Evolutionary conservation across 2,329 filamentous ascomycete species (phyloP).

Genomic region (Calonectria henricotiae): DNA sequence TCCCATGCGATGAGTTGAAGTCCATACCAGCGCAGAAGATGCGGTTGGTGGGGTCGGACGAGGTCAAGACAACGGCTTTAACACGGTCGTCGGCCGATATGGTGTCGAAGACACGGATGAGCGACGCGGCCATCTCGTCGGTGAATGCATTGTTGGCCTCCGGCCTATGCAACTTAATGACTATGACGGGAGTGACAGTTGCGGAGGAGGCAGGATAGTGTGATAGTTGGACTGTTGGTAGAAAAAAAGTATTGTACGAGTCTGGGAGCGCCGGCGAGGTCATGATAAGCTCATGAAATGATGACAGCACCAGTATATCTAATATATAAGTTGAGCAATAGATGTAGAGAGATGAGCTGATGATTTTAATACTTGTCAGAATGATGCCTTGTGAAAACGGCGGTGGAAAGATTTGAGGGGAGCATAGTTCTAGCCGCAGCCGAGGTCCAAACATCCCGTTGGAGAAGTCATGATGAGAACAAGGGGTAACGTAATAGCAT

Average conservation of each 20-base stretch:
- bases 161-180: conserved; percentile 78
- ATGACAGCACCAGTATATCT: not conserved
- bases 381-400: no score
- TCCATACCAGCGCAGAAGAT: conserved; percentile 75
- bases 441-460: conserved; percentile 26
- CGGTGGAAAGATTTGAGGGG: conserved; percentile 23
- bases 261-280: conserved; percentile 50
- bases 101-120: conserved; percentile 69
- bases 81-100: conserved; percentile 71
- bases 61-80: conserved; percentile 70
- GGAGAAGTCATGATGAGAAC: conserved; percentile 26
- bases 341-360: no score
- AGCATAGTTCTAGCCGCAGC: conserved; percentile 31
- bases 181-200: conserved; percentile 73
- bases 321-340: not conserved
- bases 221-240: conserved; percentile 65
- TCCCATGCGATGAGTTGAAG: conserved; percentile 60
- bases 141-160: conserved; percentile 81
- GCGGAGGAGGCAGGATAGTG: conserved; percentile 68
- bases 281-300: conserved; percentile 42
- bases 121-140: conserved; percentile 73
- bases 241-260: conserved; percentile 61
- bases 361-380: not conserved
- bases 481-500: not conserved
- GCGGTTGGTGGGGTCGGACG: conserved; percentile 64